Conservation (phyloP, 1,284 basidiomycete species). For the Rhodotorula sp. region DNA sequence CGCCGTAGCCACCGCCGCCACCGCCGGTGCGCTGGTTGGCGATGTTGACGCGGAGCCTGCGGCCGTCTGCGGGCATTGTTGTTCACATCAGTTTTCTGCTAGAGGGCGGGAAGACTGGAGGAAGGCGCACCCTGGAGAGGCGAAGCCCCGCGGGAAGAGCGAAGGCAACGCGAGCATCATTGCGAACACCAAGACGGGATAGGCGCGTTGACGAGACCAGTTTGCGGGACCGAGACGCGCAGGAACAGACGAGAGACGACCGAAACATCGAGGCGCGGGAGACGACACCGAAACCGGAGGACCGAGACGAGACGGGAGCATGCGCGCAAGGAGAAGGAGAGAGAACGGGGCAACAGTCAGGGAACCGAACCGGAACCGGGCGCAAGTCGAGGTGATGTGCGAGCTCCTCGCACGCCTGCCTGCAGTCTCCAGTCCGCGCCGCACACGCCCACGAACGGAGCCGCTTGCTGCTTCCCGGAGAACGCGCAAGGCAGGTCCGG, state of each 20-base stretch:
- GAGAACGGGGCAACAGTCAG: conserved; percentile 5
- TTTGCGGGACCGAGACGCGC: background rate
- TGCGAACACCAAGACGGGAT: background rate
- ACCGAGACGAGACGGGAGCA: conserved; percentile 6
- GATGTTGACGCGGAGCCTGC: conserved; percentile 43
- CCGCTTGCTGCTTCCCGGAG: conserved; percentile 14
- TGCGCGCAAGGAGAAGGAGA: background rate
- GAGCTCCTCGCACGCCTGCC: background rate
- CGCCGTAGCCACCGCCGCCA: conserved; percentile 35
- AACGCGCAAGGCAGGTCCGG: conserved; percentile 13
- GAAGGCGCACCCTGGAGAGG: background rate
- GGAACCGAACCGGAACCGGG: background rate
- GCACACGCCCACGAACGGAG: background rate
- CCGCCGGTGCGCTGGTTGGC: conserved; percentile 44
- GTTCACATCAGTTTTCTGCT: background rate
- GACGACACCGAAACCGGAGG: conserved; percentile 1
- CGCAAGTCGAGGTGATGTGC: too few relatives aligned
- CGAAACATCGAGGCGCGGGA: background rate
- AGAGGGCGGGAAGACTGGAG: background rate
- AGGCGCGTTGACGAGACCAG: background rate
- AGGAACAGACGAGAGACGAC: background rate
- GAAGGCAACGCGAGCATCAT: background rate
- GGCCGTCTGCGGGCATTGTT: conserved; percentile 32
- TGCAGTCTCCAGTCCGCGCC: background rate
- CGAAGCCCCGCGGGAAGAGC: background rate